A percentile compares a stretch with the other conserved stretches of the same genome.
These are phyloP conservation scores for Penicillium tannophilum DNA, from an alignment of 495 filamentous ascomycete genomes.

Conservation along the genomic window DNA sequence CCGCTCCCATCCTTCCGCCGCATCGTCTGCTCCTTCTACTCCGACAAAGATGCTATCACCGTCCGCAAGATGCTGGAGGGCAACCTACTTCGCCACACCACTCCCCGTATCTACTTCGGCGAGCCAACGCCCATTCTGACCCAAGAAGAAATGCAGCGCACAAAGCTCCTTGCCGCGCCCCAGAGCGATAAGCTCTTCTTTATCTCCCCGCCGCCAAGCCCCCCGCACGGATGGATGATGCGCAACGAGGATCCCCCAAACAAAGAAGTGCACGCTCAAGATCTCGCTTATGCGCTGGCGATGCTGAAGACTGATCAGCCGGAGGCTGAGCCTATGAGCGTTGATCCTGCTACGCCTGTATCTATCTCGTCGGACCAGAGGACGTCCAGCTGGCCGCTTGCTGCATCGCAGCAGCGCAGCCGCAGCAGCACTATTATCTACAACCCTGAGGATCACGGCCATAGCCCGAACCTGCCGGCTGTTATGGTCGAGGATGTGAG, in stretches of 20 bases:
- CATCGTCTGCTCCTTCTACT: slow-evolving; percentile 86
- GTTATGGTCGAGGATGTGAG: slow-evolving; percentile 92
- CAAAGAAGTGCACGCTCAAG: slow-evolving; percentile 87
- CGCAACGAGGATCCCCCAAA: slow-evolving; percentile 89
- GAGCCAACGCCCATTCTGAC: slow-evolving; percentile 66
- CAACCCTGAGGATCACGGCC: slow-evolving; percentile 72
- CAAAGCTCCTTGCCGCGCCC: slow-evolving; percentile 73
- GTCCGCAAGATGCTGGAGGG: slow-evolving; percentile 74
- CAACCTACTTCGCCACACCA: slow-evolving; percentile 50
- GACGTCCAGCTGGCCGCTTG: slow-evolving; percentile 41
- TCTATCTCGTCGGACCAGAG: slow-evolving; percentile 43
- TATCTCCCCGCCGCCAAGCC: slow-evolving; percentile 89
- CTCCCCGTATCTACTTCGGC: slow-evolving; percentile 86
- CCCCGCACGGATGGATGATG: slow-evolving; percentile 92
- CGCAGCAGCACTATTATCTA: slow-evolving; percentile 73
- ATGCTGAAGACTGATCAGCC: slow-evolving; percentile 56
- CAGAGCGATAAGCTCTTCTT: slow-evolving; percentile 93
- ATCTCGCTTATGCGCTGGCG: slow-evolving; percentile 78
- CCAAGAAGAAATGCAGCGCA: slow-evolving; percentile 48
- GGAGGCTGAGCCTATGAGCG: slow-evolving; percentile 20
- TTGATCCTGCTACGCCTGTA: slow-evolving; percentile 39
- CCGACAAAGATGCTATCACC: slow-evolving; percentile 68
- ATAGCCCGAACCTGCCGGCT: slow-evolving; percentile 76
- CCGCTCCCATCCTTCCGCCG: slow-evolving; percentile 91
- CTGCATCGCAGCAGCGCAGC: slow-evolving; percentile 46